phyloP scores from a whole-genome alignment of 2,329 filamentous ascomycete genomes.

The Talaromyces sp. region DNA sequence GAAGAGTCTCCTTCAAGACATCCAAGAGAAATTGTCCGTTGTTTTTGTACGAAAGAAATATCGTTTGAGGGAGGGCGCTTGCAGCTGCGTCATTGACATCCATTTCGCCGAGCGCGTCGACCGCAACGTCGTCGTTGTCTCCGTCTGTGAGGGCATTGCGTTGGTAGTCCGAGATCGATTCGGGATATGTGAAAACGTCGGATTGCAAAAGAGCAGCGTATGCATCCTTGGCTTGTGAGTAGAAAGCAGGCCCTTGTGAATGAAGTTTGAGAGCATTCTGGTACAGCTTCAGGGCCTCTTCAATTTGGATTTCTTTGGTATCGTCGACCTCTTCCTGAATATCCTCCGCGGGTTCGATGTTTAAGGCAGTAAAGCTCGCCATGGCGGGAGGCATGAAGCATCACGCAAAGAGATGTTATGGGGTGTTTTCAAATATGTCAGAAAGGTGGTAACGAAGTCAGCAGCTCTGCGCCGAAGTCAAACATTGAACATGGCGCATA shows the following conservation, averaged over 20 bases:
- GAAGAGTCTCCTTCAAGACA: slow-evolving; percentile 54
- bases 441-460: not conserved
- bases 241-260: slow-evolving; percentile 74
- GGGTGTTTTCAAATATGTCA: not conserved
- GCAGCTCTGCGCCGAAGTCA: not conserved
- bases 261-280: slow-evolving; percentile 88
- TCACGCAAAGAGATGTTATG: not conserved
- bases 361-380: slow-evolving; percentile 76
- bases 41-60: slow-evolving; percentile 94
- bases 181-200: slow-evolving; percentile 89
- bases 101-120: slow-evolving; percentile 45
- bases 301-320: slow-evolving; percentile 93
- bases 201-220: slow-evolving; percentile 84
- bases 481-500: not conserved
- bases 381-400: slow-evolving; percentile 30
- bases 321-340: slow-evolving; percentile 89
- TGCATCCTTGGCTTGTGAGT: slow-evolving; percentile 70
- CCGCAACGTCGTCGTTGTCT: slow-evolving; percentile 29
- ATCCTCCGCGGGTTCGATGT: slow-evolving; percentile 89
- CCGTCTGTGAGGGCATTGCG: slow-evolving; percentile 56
- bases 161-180: slow-evolving; percentile 79
- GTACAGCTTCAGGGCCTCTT: slow-evolving; percentile 93
- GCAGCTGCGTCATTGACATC: slow-evolving; percentile 68
- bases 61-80: slow-evolving; percentile 78
- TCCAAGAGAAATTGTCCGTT: slow-evolving; percentile 91